Percentiles rank a stretch among this genome's conserved stretches.
Evolutionary conservation across 2,329 filamentous ascomycete species (phyloP).

Genomic region (Fusarium subtropicale): DNA sequence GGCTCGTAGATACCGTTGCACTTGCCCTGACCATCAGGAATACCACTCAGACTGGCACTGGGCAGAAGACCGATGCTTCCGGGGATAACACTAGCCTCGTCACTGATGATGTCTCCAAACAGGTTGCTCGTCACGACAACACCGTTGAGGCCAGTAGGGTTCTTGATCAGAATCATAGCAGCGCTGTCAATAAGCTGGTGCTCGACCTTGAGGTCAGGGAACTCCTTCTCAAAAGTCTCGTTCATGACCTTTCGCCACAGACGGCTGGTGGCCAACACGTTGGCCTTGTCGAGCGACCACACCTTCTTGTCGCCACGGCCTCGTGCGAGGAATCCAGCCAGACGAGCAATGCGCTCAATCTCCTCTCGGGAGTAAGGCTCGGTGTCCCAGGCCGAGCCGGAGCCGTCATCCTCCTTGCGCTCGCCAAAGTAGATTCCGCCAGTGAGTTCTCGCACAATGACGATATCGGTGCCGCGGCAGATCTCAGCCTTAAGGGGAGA

Average conservation of each 20-base stretch:
- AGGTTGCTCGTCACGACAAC: conserved; percentile 93
- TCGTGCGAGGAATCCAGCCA: conserved; percentile 84
- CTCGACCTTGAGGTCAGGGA: conserved; percentile 83
- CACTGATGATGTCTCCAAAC: conserved; percentile 95
- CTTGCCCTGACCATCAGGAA: conserved; percentile 84
- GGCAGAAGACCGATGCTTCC: conserved; percentile 90
- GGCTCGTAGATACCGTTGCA: conserved; percentile 98
- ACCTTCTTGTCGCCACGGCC: conserved; percentile 76
- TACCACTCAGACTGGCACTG: conserved; percentile 85
- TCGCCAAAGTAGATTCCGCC: conserved; percentile 97
- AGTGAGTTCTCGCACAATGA: conserved; percentile 91
- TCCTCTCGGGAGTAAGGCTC: conserved; percentile 87
- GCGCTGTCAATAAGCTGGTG: conserved; percentile 96
- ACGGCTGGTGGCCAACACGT: conserved; percentile 89
- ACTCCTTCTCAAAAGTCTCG: conserved; percentile 88
- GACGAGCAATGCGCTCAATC: conserved; percentile 86
- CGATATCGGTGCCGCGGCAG: conserved; percentile 89
- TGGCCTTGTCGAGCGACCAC: conserved; percentile 94
- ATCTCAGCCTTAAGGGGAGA: conserved; percentile 90
- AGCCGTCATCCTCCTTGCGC: conserved; percentile 75
- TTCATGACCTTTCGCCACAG: conserved; percentile 90
- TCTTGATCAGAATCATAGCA: conserved; percentile 99
- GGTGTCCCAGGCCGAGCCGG: conserved; percentile 81
- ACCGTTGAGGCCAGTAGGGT: conserved; percentile 86
- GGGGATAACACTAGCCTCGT: conserved; percentile 95